phyloP scores from a whole-genome alignment of 768 basidiomycete genomes.

The Sarcodon sp. region DNA sequence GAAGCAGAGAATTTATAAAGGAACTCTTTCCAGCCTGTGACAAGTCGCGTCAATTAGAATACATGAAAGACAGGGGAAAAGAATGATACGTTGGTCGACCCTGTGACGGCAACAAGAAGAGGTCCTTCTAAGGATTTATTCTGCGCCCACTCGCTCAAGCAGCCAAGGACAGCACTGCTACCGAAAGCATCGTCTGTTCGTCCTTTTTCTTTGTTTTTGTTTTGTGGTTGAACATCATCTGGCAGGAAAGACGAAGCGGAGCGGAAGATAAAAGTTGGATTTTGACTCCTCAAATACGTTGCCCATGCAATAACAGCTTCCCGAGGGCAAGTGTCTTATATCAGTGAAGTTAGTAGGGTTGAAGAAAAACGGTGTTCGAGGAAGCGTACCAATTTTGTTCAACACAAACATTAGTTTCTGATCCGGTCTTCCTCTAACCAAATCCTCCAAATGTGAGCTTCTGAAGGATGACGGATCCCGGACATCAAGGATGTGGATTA shows the following conservation, averaged over 20 bases:
- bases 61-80: neutral
- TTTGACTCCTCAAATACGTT: slow-evolving; percentile 38
- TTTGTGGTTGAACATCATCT: slow-evolving; percentile 10
- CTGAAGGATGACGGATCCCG: slow-evolving; percentile 70
- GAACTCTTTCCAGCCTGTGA: slow-evolving; percentile 72
- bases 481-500: slow-evolving; percentile 74
- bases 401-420: slow-evolving; percentile 54
- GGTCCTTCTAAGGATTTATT: slow-evolving; percentile 34
- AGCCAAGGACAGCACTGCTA: slow-evolving; percentile 32
- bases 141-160: slow-evolving; percentile 33
- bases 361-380: neutral
- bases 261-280: slow-evolving; percentile 62
- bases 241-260: slow-evolving; percentile 60
- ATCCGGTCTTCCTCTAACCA: slow-evolving; percentile 26
- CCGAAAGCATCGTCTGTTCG: slow-evolving; percentile 51
- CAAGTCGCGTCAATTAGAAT: slow-evolving; percentile 1
- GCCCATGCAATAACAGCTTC: slow-evolving; percentile 69
- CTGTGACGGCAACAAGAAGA: slow-evolving; percentile 66
- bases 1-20: slow-evolving; percentile 66
- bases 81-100: slow-evolving; percentile 64
- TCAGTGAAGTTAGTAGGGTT: neutral
- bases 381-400: slow-evolving; percentile 73
- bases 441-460: slow-evolving; percentile 47
- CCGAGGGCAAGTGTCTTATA: slow-evolving; percentile 62
- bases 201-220: slow-evolving; percentile 30